Evolutionary conservation across 768 basidiomycete genomes (phyloP), one percentile per base, ranked within the genome.

Genomic region (Suillus paluster): DNA sequence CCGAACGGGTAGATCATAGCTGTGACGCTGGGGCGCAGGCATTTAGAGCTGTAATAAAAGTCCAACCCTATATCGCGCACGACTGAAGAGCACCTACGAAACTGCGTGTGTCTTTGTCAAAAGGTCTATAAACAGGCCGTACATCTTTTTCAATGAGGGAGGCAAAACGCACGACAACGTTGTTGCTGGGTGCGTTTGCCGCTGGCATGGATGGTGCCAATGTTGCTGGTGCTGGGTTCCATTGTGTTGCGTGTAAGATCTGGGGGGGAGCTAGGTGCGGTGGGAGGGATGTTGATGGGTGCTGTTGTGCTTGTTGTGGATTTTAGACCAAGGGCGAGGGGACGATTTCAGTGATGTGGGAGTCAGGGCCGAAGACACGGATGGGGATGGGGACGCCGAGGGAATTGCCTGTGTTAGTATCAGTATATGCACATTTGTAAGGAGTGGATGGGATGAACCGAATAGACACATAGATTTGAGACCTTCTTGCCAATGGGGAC

Each of bases 401-500:
- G 59, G 91, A 92, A 85, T 99, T 97, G 48, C 90, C 73, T 75
- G 34, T 9, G 52, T 17, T 4, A 23, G 1, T 5, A 4, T 38
- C 1, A 38, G 9, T 49, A 36, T 23, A 30, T n/a, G n/a, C n/a
- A n/a, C n/a, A n/a, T n/a, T n/a, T n/a, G n/a, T n/a, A n/a, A n/a
- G n/a, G n/a, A n/a, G n/a, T n/a, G n/a, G n/a, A n/a, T n/a, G 10
- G 49, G 19, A 63, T 66, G 23, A 77, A 73, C 73, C 97, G 70
- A 98, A 92, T 30, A 97, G 84, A 62, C 95, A 89, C 95, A 99
- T 98, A 53, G 97, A 97, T 82, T 98, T 97, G 76, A 99, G 87
- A 73, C 90, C 90, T 73, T 98, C 97, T 82, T 99, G 97, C 84
- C 97, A 99, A 86, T 99, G 99, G 64, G 97, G 97, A 17, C 97